Conservation (phyloP, 305 asterid species). For the Plantago lanceolata region DNA sequence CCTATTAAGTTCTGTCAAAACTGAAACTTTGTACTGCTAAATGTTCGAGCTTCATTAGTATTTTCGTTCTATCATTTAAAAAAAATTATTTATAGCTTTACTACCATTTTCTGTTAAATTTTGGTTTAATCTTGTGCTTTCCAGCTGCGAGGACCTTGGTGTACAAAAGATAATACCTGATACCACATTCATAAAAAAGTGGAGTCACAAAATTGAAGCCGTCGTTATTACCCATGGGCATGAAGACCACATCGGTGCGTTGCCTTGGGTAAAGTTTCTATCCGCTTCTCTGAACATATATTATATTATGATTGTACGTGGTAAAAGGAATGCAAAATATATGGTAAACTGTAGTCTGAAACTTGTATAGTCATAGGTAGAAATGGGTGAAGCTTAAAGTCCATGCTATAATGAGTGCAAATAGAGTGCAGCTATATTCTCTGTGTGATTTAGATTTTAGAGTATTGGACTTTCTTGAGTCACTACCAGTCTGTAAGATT, state of each 20-base stretch:
- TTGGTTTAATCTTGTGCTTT: slow-evolving; percentile 23
- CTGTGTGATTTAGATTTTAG: too few relatives aligned
- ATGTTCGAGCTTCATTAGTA: background rate
- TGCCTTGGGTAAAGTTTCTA: slow-evolving; percentile 97
- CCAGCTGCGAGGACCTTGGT: slow-evolving; percentile 87
- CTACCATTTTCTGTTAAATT: slow-evolving; percentile 6
- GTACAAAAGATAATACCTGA: slow-evolving; percentile 98
- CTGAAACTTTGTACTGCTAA: background rate
- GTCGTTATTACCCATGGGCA: slow-evolving; percentile 97
- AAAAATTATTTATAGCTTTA: background rate
- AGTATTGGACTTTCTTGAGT: too few relatives aligned
- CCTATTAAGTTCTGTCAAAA: too few relatives aligned
- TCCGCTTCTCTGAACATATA: slow-evolving; percentile 31
- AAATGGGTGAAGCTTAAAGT: background rate
- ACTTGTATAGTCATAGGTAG: slow-evolving; percentile 1
- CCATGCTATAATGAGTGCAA: background rate
- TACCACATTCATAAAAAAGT: slow-evolving; percentile 80
- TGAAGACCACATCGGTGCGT: slow-evolving; percentile 99
- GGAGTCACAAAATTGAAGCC: slow-evolving; percentile 99
- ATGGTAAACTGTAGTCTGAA: background rate
- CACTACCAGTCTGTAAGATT: too few relatives aligned
- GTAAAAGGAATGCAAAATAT: background rate
- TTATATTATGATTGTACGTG: background rate
- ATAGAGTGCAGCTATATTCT: background rate
- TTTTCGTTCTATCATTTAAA: background rate